Percentiles rank a stretch among this genome's conserved stretches.
phyloP scores from a whole-genome alignment of 768 basidiomycete genomes.

The Amanita subjunquillea region DNA sequence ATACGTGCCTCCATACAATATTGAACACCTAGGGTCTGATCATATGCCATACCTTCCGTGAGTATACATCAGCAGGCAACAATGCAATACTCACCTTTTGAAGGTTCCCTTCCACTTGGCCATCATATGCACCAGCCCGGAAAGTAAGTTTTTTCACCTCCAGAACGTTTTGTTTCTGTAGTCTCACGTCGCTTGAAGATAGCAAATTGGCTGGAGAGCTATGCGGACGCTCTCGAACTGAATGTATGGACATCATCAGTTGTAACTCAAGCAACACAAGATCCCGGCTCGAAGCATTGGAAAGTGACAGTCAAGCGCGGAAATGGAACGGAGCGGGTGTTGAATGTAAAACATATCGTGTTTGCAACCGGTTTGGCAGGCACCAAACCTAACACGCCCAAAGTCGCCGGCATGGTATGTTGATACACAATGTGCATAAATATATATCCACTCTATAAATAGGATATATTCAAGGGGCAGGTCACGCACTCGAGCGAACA shows the following conservation, averaged over 20 bases:
- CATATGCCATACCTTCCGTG: constrained; percentile 41
- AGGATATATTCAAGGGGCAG: constrained; percentile 40
- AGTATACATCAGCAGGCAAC: constrained; percentile 9
- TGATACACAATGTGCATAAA: not conserved
- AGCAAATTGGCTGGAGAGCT: constrained; percentile 60
- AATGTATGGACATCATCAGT: constrained; percentile 51
- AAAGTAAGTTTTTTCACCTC: constrained; percentile 44
- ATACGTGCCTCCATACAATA: constrained; percentile 11
- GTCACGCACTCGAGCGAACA: constrained; percentile 42
- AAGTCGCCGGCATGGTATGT: constrained; percentile 27
- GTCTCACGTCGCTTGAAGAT: constrained; percentile 25
- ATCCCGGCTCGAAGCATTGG: constrained; percentile 32
- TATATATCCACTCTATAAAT: not conserved
- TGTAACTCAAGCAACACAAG: constrained; percentile 17
- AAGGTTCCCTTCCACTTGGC: constrained; percentile 50
- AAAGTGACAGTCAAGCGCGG: constrained; percentile 27
- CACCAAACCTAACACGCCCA: constrained; percentile 33
- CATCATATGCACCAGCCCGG: constrained; percentile 40
- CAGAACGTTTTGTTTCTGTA: constrained; percentile 34
- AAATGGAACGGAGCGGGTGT: constrained; percentile 21
- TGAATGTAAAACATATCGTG: constrained; percentile 41
- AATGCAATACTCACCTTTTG: not conserved
- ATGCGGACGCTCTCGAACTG: constrained; percentile 48
- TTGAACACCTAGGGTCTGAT: constrained; percentile 16
- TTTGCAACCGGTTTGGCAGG: constrained; percentile 48